Base-by-base conservation (phyloP, 805 yeast species). In the Schwanniomyces pseudopolymorphus region DNA sequence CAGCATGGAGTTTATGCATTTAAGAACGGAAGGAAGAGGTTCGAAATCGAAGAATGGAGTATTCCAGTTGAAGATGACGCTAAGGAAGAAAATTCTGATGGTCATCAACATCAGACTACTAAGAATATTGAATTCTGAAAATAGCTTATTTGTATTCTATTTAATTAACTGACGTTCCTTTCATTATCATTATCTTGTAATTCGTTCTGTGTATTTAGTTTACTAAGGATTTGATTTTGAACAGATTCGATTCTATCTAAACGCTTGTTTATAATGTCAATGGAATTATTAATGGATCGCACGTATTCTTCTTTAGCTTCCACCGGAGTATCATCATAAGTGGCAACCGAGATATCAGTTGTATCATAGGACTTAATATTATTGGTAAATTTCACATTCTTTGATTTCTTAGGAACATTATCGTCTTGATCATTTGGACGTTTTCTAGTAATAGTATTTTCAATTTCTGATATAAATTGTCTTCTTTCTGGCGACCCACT, bases 21-120 rank as follows among this genome's bases (percentile, higher is more conserved):
- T 69, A 84, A 84, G 59, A 88, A 89, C 53, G 92, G 96, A 11
- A 78, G 87, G 51, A 81, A 83, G 63, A 83, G 79, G 56, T 89
- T 92, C 60, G 96, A 88, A 58, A 85, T 94, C 44, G 92, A 88
- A 54, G 89, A 84, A 58, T 94, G 97, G 96, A 89, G 96, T n/a
- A 94, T 94, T 42, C 98, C 99, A 0, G 96, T 92, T 2, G 97
- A 90, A 47, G 87, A 76, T n/a, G 85, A 57, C 11, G 59, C 76
- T 13, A 78, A 69, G 4, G 69, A 64, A 3, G 60, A 43, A 21
- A 43, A 38, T 4, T 35, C 49, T 17, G 45, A 47, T 16, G 35
- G 19, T 22, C 47, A 44, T 21, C 44, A 39, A 20, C 39, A 43
- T 19, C 60, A 63, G 43, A 66, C 74, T 17, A 63, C 66, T 5